These are phyloP conservation scores for Jaenimonas drosophilae DNA, from an alignment of 208 protist genomes.

Conservation along the genomic window DNA sequence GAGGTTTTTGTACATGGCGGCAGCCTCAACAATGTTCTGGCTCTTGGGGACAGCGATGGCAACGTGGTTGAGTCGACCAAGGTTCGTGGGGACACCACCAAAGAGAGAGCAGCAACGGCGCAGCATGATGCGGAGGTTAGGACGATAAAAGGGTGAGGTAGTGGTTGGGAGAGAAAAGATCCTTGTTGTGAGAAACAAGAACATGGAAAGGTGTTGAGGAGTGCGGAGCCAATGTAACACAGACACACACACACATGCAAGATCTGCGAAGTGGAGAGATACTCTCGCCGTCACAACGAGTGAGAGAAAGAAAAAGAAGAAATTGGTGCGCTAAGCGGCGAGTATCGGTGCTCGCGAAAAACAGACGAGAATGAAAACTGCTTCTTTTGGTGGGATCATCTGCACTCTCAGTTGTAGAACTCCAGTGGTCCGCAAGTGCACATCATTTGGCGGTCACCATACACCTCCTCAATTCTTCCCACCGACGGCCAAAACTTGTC, in stretches of 20 bases:
- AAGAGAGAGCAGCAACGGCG: conserved; percentile 3
- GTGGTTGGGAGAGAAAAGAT: conserved; percentile 1
- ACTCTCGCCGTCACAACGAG: neutral
- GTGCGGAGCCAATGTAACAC: neutral
- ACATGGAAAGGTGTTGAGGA: neutral
- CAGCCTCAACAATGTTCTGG: conserved; percentile 30
- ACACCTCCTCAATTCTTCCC: conserved; percentile 91
- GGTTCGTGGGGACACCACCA: conserved; percentile 9
- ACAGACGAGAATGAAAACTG: conserved; percentile 3
- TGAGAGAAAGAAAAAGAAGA: conserved; percentile 9
- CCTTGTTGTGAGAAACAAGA: conserved; percentile 9
- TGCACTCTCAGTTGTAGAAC: conserved; percentile 38
- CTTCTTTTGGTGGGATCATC: neutral
- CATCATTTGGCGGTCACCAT: conserved; percentile 94
- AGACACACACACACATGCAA: neutral
- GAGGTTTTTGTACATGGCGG: conserved; percentile 63
- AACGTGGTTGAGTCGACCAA: conserved; percentile 92
- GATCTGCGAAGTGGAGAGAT: neutral
- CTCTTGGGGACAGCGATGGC: conserved; percentile 89
- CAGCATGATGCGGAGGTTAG: conserved; percentile 4
- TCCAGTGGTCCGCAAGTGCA: conserved; percentile 83
- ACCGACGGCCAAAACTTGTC: conserved; percentile 96
- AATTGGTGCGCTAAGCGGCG: neutral
- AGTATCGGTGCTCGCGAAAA: conserved; percentile 3
- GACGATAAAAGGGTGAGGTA: too few species aligned